These are phyloP conservation scores for Colletotrichum chrysophilum DNA, from an alignment of 2,329 filamentous ascomycete genomes.

Conservation along the genomic window DNA sequence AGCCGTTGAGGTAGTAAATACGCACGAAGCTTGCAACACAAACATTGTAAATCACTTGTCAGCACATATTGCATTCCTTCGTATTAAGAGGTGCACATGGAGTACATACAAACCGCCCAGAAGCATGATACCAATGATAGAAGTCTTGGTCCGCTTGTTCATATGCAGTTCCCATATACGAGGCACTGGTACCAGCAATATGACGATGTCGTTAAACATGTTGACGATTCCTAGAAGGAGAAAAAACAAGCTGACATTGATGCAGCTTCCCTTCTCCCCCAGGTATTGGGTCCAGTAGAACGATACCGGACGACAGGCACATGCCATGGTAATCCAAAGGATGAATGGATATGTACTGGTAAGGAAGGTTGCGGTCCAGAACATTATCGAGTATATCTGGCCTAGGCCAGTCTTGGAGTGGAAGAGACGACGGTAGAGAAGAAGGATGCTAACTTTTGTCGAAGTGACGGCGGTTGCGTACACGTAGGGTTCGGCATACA, in stretches of 20 bases:
- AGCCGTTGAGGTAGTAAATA: neutral
- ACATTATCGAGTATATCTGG: neutral
- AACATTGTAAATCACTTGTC: neutral
- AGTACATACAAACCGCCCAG: conserved; percentile 13
- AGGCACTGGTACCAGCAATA: conserved; percentile 12
- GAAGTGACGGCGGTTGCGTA: conserved; percentile 11
- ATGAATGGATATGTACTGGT: conserved; percentile 3
- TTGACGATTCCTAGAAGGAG: neutral
- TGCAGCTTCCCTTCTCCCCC: neutral
- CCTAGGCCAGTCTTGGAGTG: neutral
- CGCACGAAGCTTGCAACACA: neutral
- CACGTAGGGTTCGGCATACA: conserved; percentile 8
- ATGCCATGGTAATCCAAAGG: conserved; percentile 10
- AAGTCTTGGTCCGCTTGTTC: conserved; percentile 7
- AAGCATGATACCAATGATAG: conserved; percentile 7
- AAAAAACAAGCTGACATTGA: conserved; percentile 6
- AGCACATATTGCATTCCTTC: neutral
- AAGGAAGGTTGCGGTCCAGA: neutral
- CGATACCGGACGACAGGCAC: neutral
- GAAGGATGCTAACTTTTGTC: conserved; percentile 17
- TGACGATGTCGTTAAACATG: conserved; percentile 18
- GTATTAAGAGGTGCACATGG: too few species aligned
- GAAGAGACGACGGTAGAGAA: conserved; percentile 9
- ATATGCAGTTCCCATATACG: conserved; percentile 14
- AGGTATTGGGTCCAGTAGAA: conserved; percentile 13